Conservation (phyloP, 768 basidiomycete genomes). For the Suillus decipiens region DNA sequence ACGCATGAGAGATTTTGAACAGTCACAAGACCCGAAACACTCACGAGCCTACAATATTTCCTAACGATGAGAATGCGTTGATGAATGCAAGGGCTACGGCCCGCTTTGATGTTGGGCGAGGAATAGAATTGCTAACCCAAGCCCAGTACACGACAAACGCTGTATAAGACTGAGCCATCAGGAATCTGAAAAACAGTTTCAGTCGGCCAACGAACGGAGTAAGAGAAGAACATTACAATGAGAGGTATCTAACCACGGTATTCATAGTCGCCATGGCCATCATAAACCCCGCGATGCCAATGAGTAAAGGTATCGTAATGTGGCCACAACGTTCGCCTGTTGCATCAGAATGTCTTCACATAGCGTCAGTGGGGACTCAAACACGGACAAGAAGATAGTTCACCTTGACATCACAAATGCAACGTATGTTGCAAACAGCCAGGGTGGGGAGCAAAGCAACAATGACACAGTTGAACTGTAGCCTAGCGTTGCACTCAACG, state of each 20-base stretch:
- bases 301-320: conserved; percentile 48
- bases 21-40: conserved; percentile 26
- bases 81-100: conserved; percentile 85
- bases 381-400: conserved; percentile 7
- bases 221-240: conserved; percentile 46
- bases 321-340: conserved; percentile 73
- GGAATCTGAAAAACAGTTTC: conserved; percentile 48
- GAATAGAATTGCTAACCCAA: conserved; percentile 60
- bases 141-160: conserved; percentile 67
- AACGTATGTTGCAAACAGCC: conserved; percentile 59
- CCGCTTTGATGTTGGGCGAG: conserved; percentile 83
- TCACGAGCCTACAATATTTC: conserved; percentile 84
- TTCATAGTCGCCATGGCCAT: conserved; percentile 68
- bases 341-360: conserved; percentile 65
- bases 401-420: conserved; percentile 57
- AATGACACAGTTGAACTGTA: conserved; percentile 65
- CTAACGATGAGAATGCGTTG: conserved; percentile 79
- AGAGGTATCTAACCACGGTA: conserved; percentile 60
- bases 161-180: conserved; percentile 75
- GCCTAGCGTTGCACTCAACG: conserved; percentile 72
- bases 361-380: neutral
- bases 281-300: conserved; percentile 70
- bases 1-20: conserved; percentile 11
- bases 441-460: conserved; percentile 72
- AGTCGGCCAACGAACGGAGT: neutral